Evolutionary conservation across 2,329 filamentous ascomycete genomes (phyloP), one percentile per base, ranked within the genome.

Genomic region (Endoconidiophora laricicola): DNA sequence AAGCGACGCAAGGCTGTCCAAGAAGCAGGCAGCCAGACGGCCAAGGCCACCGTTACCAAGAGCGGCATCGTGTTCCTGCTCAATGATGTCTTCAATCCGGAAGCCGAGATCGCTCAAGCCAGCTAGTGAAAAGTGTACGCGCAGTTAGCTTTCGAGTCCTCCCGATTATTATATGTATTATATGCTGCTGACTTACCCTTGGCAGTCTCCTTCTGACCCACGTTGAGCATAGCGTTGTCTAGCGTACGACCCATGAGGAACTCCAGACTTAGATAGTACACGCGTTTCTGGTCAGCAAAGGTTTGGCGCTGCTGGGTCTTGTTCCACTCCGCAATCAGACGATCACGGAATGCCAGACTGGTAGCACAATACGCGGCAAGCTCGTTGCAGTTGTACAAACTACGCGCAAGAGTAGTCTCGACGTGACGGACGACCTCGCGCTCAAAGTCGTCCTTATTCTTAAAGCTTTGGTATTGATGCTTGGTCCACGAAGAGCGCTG

Each of bases 201-300:
- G 48, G 91, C 90, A 54, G 81, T 70, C 58, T 87, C 78, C 67
- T 96, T 98, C 63, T 86, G 73, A 22, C 85, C 85, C 50, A 94
- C 78, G 64, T 98, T 98, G 57, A 98, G 76, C 86, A 98, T 95
- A 55, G 91, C 90, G 76, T 98, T 98, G 71, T 98, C 91, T 56
- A 98, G 70, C 44, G 91, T 84, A 62, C 91, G 76, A 40, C 91
- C 91, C 91, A 98, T 98, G 60, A 98, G 69, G 60, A 98, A 98
- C 67, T 98, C 91, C 52, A 98, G 78, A 57, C 88, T 95, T 54
- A 98, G 76, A 63, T 98, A 98, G 70, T 98, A 98, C 58, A 98
- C 77, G 54, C 91, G 79, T 74, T 98, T 98, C 66, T 79, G 79
- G 63, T 96, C 91, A 52, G 76, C 73, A 60, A 84, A 86, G 0